A percentile compares a stretch with the other conserved stretches of the same genome.
phyloP scores from a whole-genome alignment of 345 rosid genomes.

The Hibiscus trionum region DNA sequence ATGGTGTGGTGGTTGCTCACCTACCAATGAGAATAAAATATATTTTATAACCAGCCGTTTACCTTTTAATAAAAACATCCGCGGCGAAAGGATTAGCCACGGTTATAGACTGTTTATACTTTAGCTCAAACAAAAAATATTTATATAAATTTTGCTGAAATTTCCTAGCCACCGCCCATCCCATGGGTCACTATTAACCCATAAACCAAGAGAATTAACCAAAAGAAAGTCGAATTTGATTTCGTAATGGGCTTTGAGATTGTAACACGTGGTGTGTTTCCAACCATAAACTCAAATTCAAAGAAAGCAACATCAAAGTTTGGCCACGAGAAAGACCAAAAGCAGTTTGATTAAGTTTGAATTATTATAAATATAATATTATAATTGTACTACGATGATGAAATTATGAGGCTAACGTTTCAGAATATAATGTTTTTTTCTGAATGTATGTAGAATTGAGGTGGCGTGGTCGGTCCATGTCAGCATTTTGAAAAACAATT shows the following conservation, averaged over 20 bases:
- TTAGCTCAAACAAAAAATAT: too few relatives aligned
- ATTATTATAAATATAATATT: not conserved
- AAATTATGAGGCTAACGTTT: not conserved
- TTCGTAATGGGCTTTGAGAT: not conserved
- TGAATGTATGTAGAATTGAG: not conserved
- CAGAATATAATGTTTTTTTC: not conserved
- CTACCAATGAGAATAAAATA: too few relatives aligned
- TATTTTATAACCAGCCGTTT: too few relatives aligned
- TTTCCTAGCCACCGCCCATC: not conserved
- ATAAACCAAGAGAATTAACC: not conserved
- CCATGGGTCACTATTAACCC: not conserved
- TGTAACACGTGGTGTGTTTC: constrained; percentile 18
- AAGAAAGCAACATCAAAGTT: constrained; percentile 4
- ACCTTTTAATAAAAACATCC: too few relatives aligned
- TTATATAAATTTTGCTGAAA: too few relatives aligned
- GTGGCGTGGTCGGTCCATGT: constrained; percentile 5
- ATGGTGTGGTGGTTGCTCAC: too few relatives aligned
- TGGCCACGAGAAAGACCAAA: not conserved
- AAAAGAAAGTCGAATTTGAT: not conserved
- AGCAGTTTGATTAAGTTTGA: not conserved
- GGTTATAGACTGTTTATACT: too few relatives aligned
- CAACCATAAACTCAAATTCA: constrained; percentile 6
- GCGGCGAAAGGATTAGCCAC: too few relatives aligned
- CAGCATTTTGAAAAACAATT: not conserved
- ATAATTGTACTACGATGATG: not conserved